These are phyloP conservation scores for Ascochyta viciae-villosae DNA, from an alignment of 2,329 filamentous ascomycete genomes.

Conservation along the genomic window DNA sequence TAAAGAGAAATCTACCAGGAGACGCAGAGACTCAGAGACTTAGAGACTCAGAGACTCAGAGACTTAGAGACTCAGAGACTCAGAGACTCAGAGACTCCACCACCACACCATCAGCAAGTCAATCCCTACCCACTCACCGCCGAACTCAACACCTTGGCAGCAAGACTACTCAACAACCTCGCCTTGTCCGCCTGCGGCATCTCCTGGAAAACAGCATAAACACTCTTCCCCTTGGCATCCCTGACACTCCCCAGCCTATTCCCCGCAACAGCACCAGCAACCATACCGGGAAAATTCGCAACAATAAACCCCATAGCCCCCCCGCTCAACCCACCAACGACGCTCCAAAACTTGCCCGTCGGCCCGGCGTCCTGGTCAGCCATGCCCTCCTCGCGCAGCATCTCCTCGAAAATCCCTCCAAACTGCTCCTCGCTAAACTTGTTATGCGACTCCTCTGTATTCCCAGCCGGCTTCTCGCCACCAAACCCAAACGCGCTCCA, in stretches of 20 bases:
- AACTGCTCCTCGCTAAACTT: conserved; percentile 80
- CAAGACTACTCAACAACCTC: conserved; percentile 81
- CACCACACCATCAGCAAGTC: conserved; percentile 2
- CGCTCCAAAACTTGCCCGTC: conserved; percentile 82
- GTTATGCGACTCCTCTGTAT: conserved; percentile 57
- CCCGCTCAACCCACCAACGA: conserved; percentile 85
- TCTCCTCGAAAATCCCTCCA: conserved; percentile 67
- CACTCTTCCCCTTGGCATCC: conserved; percentile 92
- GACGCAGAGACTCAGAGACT: too few species aligned
- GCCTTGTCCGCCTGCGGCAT: conserved; percentile 83
- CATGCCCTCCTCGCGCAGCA: conserved; percentile 66
- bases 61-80: too few species aligned
- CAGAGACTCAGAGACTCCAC: too few species aligned
- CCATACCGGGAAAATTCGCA: conserved; percentile 85
- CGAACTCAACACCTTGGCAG: conserved; percentile 84
- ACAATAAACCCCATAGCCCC: conserved; percentile 94
- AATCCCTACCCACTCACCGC: conserved; percentile 49
- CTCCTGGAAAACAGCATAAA: conserved; percentile 90
- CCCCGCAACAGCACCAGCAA: conserved; percentile 90
- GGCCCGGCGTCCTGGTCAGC: conserved; percentile 69
- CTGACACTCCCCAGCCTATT: conserved; percentile 89
- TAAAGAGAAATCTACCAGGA: too few species aligned
- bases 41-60: too few species aligned
- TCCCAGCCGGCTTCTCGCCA: conserved; percentile 52
- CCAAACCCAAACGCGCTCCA: conserved; percentile 78